phyloP scores from a whole-genome alignment of 495 filamentous ascomycete genomes.

The Evernia prunastri region DNA sequence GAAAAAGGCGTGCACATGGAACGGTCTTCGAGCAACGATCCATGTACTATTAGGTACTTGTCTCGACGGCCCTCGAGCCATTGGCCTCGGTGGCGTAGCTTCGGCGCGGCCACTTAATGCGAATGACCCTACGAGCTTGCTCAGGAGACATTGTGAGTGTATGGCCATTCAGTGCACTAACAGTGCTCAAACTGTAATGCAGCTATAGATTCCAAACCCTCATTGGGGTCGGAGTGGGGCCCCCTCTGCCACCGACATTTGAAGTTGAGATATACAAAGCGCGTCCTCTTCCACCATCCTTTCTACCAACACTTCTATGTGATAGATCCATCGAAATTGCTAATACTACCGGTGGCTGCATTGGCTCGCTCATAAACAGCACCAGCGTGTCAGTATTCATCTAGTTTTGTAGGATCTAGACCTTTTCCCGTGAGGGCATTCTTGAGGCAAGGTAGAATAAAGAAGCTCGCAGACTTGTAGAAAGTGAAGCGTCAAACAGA shows the following conservation, averaged over 20 bases:
- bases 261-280: not conserved
- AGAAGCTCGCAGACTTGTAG: not conserved
- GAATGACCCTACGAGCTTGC: not conserved
- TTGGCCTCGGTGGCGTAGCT: not conserved
- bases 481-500: not conserved
- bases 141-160: not conserved
- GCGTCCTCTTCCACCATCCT: not conserved
- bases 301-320: not conserved
- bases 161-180: not conserved
- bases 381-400: not conserved
- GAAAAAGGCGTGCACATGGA: not conserved
- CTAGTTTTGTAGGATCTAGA: not conserved
- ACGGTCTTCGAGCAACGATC: not conserved
- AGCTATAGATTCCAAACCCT: not conserved
- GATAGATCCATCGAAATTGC: not conserved
- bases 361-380: not conserved
- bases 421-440: not conserved
- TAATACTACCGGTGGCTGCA: not conserved
- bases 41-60: not conserved
- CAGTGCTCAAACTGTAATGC: not conserved
- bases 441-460: not conserved
- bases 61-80: conserved; percentile 1
- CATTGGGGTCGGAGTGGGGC: not conserved
- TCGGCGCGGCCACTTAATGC: not conserved
- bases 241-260: not conserved